These are phyloP conservation scores for Arthrobotrys conoides DNA, from an alignment of 2,329 filamentous ascomycete genomes.

Conservation along the genomic window DNA sequence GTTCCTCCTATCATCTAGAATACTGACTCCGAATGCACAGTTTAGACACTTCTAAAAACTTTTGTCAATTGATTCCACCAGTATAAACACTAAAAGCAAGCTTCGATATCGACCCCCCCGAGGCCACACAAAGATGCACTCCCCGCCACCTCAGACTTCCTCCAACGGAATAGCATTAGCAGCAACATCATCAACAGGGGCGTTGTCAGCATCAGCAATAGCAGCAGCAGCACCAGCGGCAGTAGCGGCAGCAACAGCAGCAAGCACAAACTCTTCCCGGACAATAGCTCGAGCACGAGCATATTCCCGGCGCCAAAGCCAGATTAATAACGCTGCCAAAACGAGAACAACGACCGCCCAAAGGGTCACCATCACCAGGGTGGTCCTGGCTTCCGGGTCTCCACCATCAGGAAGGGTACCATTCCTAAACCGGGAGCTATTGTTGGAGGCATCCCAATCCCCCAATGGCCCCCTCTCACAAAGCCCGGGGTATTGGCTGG, in stretches of 20 bases:
- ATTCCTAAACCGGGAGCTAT: too few species aligned
- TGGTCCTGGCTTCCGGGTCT: neutral
- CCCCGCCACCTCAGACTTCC: neutral
- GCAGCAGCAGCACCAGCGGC: too few species aligned
- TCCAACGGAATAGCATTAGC: neutral
- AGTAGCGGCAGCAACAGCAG: too few species aligned
- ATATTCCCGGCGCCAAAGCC: neutral
- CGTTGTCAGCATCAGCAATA: neutral
- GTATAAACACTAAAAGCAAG: neutral
- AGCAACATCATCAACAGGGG: neutral
- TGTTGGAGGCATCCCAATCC: neutral
- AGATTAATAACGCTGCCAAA: neutral
- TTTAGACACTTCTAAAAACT: too few species aligned
- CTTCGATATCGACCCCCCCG: neutral
- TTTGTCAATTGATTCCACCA: neutral
- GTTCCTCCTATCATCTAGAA: too few species aligned
- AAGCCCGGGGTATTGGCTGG: neutral
- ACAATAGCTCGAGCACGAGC: neutral
- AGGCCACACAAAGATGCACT: neutral
- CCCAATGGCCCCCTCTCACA: neutral
- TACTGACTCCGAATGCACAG: too few species aligned
- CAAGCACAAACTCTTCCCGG: neutral
- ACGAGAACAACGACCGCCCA: neutral
- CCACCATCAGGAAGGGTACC: neutral
- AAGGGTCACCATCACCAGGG: neutral